phyloP scores from a whole-genome alignment of 2,329 filamentous ascomycete genomes.

The Penicillium sp. region DNA sequence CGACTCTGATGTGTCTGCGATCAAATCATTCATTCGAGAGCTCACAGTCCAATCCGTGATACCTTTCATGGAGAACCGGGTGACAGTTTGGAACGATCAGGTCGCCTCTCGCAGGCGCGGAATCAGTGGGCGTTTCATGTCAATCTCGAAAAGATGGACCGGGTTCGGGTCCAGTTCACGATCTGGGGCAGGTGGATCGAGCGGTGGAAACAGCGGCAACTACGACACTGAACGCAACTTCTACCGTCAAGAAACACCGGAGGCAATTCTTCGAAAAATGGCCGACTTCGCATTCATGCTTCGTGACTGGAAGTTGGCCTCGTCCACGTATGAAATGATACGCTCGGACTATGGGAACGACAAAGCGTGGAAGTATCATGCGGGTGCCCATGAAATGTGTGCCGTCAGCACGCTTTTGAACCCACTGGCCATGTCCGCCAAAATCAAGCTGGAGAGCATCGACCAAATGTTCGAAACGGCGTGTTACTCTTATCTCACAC shows the following conservation, averaged over 20 bases:
- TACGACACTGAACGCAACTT: slow-evolving; percentile 74
- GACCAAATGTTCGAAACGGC: slow-evolving; percentile 85
- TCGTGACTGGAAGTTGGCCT: slow-evolving; percentile 86
- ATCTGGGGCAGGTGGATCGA: slow-evolving; percentile 47
- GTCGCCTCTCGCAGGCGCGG: slow-evolving; percentile 85
- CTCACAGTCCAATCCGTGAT: slow-evolving; percentile 93
- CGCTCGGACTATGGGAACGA: slow-evolving; percentile 86
- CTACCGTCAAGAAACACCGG: slow-evolving; percentile 75
- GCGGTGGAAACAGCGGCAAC: slow-evolving; percentile 48
- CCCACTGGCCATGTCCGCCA: slow-evolving; percentile 64
- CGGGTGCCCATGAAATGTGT: slow-evolving; percentile 91
- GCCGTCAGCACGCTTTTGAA: slow-evolving; percentile 76
- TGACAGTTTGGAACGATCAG: slow-evolving; percentile 94
- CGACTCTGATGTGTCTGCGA: slow-evolving; percentile 82
- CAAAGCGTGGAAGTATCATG: slow-evolving; percentile 95
- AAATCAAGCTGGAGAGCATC: slow-evolving; percentile 71
- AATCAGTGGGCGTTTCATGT: slow-evolving; percentile 88
- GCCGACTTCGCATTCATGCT: slow-evolving; percentile 97
- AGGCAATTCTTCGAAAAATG: slow-evolving; percentile 86
- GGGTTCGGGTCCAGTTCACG: slow-evolving; percentile 67
- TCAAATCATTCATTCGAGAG: slow-evolving; percentile 84
- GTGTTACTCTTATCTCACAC: slow-evolving; percentile 84
- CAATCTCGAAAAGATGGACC: slow-evolving; percentile 82
- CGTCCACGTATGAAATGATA: slow-evolving; percentile 86
- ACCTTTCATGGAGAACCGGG: slow-evolving; percentile 89